A percentile compares a stretch with the other conserved stretches of the same genome.
phyloP scores from a whole-genome alignment of 768 basidiomycete species.

The Amanita jacksonii region DNA sequence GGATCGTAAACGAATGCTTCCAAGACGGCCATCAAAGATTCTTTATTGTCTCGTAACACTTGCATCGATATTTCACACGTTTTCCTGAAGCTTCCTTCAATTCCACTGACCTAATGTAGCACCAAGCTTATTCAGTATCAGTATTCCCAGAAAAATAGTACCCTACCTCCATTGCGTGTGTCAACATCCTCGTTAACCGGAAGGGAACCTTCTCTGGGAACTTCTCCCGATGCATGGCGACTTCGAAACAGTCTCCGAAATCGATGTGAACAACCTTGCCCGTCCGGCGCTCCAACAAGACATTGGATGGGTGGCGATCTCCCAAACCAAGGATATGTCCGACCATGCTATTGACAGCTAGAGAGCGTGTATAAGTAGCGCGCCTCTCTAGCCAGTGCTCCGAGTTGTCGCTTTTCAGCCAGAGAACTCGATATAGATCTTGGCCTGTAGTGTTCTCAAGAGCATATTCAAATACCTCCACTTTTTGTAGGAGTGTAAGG shows the following conservation, averaged over 20 bases:
- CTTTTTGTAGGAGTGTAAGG: slow-evolving; percentile 89
- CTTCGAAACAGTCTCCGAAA: slow-evolving; percentile 97
- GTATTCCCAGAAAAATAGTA: neutral
- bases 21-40: slow-evolving; percentile 97
- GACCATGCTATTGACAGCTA: slow-evolving; percentile 97
- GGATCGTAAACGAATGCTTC: slow-evolving; percentile 99
- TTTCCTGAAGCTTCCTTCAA: slow-evolving; percentile 92
- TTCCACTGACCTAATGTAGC: slow-evolving; percentile 80
- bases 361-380: slow-evolving; percentile 89
- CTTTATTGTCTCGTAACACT: slow-evolving; percentile 92
- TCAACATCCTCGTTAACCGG: slow-evolving; percentile 95
- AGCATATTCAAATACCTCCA: slow-evolving; percentile 98
- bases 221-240: slow-evolving; percentile 96
- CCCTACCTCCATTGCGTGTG: slow-evolving; percentile 97
- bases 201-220: slow-evolving; percentile 99
- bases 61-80: slow-evolving; percentile 98
- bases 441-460: slow-evolving; percentile 98
- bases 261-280: slow-evolving; percentile 98
- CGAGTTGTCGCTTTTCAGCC: slow-evolving; percentile 92
- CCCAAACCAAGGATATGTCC: slow-evolving; percentile 96
- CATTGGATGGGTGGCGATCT: slow-evolving; percentile 88
- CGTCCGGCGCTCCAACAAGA: slow-evolving; percentile 70
- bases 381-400: slow-evolving; percentile 98
- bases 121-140: slow-evolving; percentile 8
- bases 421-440: slow-evolving; percentile 91